These are phyloP conservation scores for Coemansia sp. DNA, from an alignment of 192 early-diverging fungal species.

Conservation along the genomic window DNA sequence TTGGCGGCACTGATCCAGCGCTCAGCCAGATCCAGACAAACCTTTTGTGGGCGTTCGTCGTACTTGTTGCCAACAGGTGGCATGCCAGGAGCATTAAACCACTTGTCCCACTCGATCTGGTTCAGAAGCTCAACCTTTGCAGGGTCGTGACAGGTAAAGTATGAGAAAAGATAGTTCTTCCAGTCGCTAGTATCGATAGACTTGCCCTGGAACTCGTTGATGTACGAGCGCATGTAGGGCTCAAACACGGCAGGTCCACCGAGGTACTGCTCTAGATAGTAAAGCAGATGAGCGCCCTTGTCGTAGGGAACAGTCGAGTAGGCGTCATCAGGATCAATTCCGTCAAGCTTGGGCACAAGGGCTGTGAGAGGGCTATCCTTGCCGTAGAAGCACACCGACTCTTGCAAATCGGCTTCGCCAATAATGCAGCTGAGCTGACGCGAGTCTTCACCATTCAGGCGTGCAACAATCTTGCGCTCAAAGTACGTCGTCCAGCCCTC, in stretches of 20 bases:
- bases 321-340: constrained; percentile 80
- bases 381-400: constrained; percentile 69
- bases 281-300: constrained; percentile 94
- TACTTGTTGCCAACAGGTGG: constrained; percentile 82
- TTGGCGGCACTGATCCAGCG: constrained; percentile 68
- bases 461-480: constrained; percentile 85
- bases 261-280: constrained; percentile 84
- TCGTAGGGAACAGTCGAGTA: constrained; percentile 88
- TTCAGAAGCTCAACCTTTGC: constrained; percentile 71
- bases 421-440: constrained; percentile 85
- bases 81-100: constrained; percentile 89
- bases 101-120: constrained; percentile 85
- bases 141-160: constrained; percentile 64
- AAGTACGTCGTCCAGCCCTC: constrained; percentile 95
- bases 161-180: constrained; percentile 76
- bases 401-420: constrained; percentile 70
- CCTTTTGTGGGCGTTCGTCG: constrained; percentile 80
- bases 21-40: constrained; percentile 73
- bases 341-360: constrained; percentile 69
- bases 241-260: constrained; percentile 86
- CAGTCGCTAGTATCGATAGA: constrained; percentile 89
- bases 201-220: constrained; percentile 78
- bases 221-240: constrained; percentile 77
- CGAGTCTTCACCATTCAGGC: constrained; percentile 72
- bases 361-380: constrained; percentile 63